Conservation (phyloP, 345 rosid genomes). For the Punica granatum region DNA sequence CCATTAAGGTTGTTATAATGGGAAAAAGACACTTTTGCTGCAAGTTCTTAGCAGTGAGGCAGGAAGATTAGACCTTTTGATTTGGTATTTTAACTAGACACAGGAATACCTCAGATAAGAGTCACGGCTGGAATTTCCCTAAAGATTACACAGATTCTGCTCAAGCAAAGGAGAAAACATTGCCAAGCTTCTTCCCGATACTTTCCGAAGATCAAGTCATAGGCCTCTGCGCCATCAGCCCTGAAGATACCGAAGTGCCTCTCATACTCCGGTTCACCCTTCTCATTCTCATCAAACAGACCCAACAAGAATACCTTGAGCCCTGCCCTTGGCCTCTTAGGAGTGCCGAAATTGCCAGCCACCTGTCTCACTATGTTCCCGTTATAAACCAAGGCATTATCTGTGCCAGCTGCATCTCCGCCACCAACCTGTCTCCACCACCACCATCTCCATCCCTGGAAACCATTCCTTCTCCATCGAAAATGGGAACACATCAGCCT, state of each 20-base stretch:
- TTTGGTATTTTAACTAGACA: too few species aligned
- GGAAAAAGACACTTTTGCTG: too few species aligned
- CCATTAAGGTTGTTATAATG: too few species aligned
- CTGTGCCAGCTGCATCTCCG: constrained; percentile 18
- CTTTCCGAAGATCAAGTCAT: constrained; percentile 21
- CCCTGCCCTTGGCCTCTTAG: constrained; percentile 22
- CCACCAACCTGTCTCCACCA: constrained; percentile 34
- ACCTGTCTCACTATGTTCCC: constrained; percentile 19
- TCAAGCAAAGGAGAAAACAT: too few species aligned
- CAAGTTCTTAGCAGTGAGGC: too few species aligned
- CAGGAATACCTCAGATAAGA: too few species aligned
- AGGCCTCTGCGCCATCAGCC: constrained; percentile 21
- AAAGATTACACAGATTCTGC: too few species aligned
- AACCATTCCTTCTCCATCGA: constrained; percentile 23
- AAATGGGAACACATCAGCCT: constrained; percentile 19
- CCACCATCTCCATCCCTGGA: constrained; percentile 16
- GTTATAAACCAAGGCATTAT: constrained; percentile 18
- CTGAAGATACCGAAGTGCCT: constrained; percentile 28
- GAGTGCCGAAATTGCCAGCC: constrained; percentile 18
- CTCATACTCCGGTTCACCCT: constrained; percentile 19
- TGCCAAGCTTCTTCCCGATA: neutral
- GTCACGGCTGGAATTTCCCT: too few species aligned
- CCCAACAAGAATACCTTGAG: constrained; percentile 23
- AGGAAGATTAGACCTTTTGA: too few species aligned
- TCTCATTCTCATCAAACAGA: constrained; percentile 26